These are phyloP conservation scores for Lyophyllum decastes DNA, from an alignment of 768 basidiomycete species.

Conservation along the genomic window DNA sequence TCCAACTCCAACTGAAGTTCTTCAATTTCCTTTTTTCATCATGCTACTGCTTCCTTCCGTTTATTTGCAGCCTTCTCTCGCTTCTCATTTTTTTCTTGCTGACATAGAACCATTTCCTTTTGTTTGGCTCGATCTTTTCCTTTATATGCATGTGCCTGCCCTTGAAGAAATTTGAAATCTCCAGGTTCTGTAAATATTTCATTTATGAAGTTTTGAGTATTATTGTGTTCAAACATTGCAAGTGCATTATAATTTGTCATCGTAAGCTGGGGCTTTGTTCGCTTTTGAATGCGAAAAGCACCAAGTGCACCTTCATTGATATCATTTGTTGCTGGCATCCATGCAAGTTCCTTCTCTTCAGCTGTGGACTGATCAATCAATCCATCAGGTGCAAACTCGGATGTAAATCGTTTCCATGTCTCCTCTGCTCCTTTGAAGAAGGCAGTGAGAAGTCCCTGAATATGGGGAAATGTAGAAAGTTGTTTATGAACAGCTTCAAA, in stretches of 20 bases:
- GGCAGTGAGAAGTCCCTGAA: slow-evolving; percentile 18
- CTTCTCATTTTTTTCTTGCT: no score
- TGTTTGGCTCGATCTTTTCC: no score
- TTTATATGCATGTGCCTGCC: no score
- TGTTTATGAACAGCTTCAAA: slow-evolving; percentile 16
- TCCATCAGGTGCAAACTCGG: slow-evolving; percentile 20
- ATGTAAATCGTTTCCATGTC: slow-evolving; percentile 21
- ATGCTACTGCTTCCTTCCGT: no score
- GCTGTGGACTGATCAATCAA: neutral
- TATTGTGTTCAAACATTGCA: neutral
- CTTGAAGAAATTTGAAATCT: no score
- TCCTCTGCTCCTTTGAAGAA: slow-evolving; percentile 26
- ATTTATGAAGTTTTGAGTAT: no score
- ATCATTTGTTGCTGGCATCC: neutral
- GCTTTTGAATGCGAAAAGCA: neutral
- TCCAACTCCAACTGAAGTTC: no score
- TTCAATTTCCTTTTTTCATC: no score
- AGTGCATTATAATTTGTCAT: neutral
- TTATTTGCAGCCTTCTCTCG: no score
- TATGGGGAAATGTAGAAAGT: slow-evolving; percentile 10
- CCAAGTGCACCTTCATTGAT: neutral
- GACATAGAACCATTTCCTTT: no score
- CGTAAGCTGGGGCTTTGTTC: neutral
- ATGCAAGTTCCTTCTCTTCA: neutral
- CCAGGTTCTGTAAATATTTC: no score